Evolutionary conservation across 306 rosid species (phyloP).

Genomic region (Argentina anserina): DNA sequence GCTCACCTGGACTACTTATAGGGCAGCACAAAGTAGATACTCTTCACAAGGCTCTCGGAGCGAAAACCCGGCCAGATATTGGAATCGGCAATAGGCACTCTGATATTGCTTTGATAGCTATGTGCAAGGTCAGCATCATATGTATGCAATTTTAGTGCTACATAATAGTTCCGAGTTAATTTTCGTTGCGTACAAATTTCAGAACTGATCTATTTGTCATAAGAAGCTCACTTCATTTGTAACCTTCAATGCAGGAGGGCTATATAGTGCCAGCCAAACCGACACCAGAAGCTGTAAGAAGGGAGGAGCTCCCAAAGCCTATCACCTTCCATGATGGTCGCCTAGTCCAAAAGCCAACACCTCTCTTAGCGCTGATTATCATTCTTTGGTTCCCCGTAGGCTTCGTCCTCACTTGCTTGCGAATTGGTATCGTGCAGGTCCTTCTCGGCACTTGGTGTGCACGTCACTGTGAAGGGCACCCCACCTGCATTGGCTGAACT

Average conservation of each 20-base stretch:
- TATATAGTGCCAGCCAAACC: constrained; percentile 50
- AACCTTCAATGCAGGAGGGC: constrained; percentile 38
- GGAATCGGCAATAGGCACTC: constrained; percentile 72
- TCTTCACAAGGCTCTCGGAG: constrained; percentile 39
- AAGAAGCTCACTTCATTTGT: background rate
- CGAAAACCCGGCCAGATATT: constrained; percentile 40
- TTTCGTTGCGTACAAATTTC: too few relatives aligned
- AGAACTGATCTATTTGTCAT: too few relatives aligned
- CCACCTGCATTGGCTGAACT: constrained; percentile 48
- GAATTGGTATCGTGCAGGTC: constrained; percentile 40
- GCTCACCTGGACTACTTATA: constrained; percentile 50
- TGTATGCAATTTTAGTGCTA: background rate
- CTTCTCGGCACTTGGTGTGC: constrained; percentile 75
- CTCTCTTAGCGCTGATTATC: constrained; percentile 44
- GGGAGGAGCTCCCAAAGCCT: constrained; percentile 66
- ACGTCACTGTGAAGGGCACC: constrained; percentile 54
- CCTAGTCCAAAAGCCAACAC: constrained; percentile 63
- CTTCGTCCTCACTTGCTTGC: constrained; percentile 53
- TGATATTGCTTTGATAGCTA: constrained; percentile 62
- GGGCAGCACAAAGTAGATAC: constrained; percentile 58
- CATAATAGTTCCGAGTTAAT: background rate
- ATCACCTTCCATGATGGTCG: constrained; percentile 83
- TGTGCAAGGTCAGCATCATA: constrained; percentile 56
- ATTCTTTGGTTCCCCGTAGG: constrained; percentile 74
- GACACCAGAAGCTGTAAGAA: constrained; percentile 37